Evolutionary conservation across 306 rosid species (phyloP).

Genomic region (Crataegus laevigata): DNA sequence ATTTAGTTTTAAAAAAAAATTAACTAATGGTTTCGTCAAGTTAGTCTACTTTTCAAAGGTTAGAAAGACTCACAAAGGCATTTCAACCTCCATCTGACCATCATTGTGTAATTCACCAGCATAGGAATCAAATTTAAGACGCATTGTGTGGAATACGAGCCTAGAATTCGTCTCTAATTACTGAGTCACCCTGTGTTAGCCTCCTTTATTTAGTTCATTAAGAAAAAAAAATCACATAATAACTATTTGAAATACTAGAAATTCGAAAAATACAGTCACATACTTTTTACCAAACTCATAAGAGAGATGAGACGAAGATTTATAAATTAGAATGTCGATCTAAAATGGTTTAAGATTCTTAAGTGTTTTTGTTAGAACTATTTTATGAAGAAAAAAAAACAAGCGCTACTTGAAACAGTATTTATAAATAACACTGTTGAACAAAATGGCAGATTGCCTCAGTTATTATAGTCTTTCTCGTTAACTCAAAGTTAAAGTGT

Average conservation of each 20-base stretch:
- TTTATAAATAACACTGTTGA: background rate
- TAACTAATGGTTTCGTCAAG: too few species aligned
- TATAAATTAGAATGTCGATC: too few species aligned
- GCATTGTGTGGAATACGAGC: too few species aligned
- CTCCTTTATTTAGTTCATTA: background rate
- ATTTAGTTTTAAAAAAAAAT: too few species aligned
- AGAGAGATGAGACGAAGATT: background rate
- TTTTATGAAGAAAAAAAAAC: background rate
- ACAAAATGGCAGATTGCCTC: background rate
- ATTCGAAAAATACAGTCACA: background rate
- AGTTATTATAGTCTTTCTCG: fast-evolving
- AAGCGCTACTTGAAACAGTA: background rate
- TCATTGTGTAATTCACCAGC: too few species aligned
- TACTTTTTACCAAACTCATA: background rate
- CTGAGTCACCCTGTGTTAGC: too few species aligned
- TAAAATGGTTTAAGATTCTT: background rate
- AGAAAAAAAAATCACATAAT: background rate
- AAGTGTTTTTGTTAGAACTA: background rate
- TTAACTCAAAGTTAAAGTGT: too few species aligned
- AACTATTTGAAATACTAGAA: background rate
- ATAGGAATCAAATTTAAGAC: too few species aligned
- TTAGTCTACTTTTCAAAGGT: too few species aligned
- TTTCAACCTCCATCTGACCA: too few species aligned
- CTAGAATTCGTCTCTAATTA: too few species aligned
- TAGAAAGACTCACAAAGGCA: too few species aligned